Evolutionary conservation across 345 rosid genomes (phyloP), one percentile per base, ranked within the genome.

Genomic region (Streptanthus diversifolius): DNA sequence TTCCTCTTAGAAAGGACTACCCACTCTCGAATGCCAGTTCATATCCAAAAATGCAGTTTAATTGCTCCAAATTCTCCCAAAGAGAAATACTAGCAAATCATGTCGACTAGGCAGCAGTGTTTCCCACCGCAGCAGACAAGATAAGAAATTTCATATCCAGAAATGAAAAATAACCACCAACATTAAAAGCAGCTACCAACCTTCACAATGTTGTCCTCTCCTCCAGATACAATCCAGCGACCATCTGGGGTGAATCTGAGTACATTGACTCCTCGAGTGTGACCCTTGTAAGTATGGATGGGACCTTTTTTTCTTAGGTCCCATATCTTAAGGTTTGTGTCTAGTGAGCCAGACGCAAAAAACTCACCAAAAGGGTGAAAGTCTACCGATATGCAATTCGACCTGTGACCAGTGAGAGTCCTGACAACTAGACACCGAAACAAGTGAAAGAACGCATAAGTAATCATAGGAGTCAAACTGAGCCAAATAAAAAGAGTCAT

Each of bases 201-300:
- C 97, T 95, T 95, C 36, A 95, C 95, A 37, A 85, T 85, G 73
- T 91, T 87, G 83, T 95, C 99, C 77, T 95, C 96, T 45, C 99
- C 99, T 70, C 99, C 97, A 19, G 99, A 95, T 37, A 95, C 99
- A 80, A 95, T 92, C 99, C 99, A 95, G 24, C 99, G 97, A 36
- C 99, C 99, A 82, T 95, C 97, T 27, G 99, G 99, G 66, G 99
- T 95, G 75, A 91, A 95, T 81, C 99, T 89, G 69, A 95, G 86
- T 64, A 91, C 91, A 87, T 81, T 95, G 70, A 95, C 97, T 13
- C 99, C 99, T 53, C 99, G 89, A 45, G 97, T 91, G 71, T 95
- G 99, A 74, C 97, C 99, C 82, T 95, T 95, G 86, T 91, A 95
- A 12, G 99, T 95, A 81, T 95, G 99, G 79, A 95, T 91, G 75